A percentile compares a stretch with the other conserved stretches of the same genome.
These are phyloP conservation scores for Serendipita indica DNA, from an alignment of 768 basidiomycete species.

Conservation along the genomic window DNA sequence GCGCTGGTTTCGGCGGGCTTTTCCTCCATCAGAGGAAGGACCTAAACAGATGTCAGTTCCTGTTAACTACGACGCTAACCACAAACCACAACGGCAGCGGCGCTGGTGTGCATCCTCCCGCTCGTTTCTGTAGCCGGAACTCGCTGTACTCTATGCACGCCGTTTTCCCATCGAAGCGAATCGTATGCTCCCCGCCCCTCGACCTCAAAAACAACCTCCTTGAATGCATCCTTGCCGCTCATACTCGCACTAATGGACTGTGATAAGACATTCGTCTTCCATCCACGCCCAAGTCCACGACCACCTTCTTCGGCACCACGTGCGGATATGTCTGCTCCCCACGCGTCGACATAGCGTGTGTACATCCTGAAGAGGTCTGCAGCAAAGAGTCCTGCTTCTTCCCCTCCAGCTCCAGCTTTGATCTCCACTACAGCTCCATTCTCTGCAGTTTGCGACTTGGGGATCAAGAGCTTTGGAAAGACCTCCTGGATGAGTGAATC, in stretches of 20 bases:
- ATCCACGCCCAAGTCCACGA: constrained; percentile 17
- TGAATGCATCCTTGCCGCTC: constrained; percentile 40
- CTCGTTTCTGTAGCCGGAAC: constrained; percentile 82
- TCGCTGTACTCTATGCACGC: constrained; percentile 89
- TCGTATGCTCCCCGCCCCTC: constrained; percentile 70
- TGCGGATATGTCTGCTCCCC: constrained; percentile 18
- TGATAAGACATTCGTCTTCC: background rate
- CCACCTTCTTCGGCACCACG: constrained; percentile 13
- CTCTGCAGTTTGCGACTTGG: constrained; percentile 45
- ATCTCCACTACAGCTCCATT: constrained; percentile 77
- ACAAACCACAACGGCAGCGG: constrained; percentile 70
- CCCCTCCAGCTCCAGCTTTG: constrained; percentile 85
- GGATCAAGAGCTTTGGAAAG: constrained; percentile 62
- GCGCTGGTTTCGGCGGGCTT: constrained; percentile 28
- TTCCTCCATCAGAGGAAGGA: constrained; percentile 67
- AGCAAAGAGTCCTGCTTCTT: constrained; percentile 73
- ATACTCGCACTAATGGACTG: constrained; percentile 13
- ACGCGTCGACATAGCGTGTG: constrained; percentile 38
- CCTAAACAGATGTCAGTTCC: constrained; percentile 30
- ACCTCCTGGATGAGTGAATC: constrained; percentile 23
- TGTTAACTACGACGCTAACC: background rate
- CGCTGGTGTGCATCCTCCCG: constrained; percentile 85
- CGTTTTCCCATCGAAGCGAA: constrained; percentile 73
- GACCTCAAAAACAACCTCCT: constrained; percentile 67
- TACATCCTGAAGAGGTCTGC: constrained; percentile 74